Evolutionary conservation across 192 early-diverging fungal genomes (phyloP).

Genomic region (Podila epigama): DNA sequence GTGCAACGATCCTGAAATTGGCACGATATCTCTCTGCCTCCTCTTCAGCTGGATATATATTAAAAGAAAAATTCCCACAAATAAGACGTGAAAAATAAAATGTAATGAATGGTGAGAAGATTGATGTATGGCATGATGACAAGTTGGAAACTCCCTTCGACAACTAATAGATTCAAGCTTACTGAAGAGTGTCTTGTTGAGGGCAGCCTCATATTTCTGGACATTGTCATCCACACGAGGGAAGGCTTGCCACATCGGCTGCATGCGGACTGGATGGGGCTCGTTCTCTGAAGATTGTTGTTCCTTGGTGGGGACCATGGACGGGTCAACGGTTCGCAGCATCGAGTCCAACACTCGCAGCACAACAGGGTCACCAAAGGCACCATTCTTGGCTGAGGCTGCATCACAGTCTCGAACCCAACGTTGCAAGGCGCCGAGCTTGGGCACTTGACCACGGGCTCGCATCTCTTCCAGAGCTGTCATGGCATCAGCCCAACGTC

Average conservation of each 20-base stretch:
- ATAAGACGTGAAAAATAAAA: too few relatives aligned
- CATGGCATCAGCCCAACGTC: constrained; percentile 67
- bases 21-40: constrained; percentile 31
- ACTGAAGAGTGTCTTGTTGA: constrained; percentile 34
- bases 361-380: constrained; percentile 53
- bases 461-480: constrained; percentile 61
- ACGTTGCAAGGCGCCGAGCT: constrained; percentile 68
- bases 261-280: constrained; percentile 29
- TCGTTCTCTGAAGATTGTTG: neutral
- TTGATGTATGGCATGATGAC: too few relatives aligned
- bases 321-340: constrained; percentile 67
- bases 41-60: constrained; percentile 19
- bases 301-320: constrained; percentile 49
- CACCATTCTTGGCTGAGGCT: constrained; percentile 54
- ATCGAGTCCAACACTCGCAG: constrained; percentile 68
- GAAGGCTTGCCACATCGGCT: constrained; percentile 54
- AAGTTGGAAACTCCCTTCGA: too few relatives aligned
- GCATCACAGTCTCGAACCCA: constrained; percentile 81
- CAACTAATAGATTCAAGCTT: constrained; percentile 16
- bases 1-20: constrained; percentile 58
- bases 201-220: constrained; percentile 38
- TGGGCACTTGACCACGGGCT: constrained; percentile 51
- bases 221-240: constrained; percentile 27
- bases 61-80: neutral
- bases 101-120: too few relatives aligned